Conservation (phyloP, 495 filamentous ascomycete species). For the Penicillium parvum region DNA sequence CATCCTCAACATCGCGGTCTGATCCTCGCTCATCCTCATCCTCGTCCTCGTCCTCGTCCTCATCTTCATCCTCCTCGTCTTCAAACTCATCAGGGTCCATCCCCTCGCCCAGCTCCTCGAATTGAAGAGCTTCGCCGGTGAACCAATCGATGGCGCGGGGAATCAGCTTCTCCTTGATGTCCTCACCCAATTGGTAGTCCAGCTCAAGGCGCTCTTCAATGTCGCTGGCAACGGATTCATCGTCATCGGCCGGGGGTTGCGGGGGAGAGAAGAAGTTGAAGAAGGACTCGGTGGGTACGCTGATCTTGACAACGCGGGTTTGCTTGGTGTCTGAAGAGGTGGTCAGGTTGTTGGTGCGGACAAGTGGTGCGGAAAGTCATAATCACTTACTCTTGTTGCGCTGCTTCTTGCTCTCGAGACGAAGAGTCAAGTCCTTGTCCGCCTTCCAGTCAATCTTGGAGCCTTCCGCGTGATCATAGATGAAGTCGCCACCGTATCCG, state of each 20-base stretch:
- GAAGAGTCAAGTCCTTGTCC: slow-evolving; percentile 87
- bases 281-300: slow-evolving; percentile 96
- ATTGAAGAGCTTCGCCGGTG: slow-evolving; percentile 96
- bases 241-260: slow-evolving; percentile 70
- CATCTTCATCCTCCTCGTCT: slow-evolving; percentile 90
- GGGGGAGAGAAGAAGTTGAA: slow-evolving; percentile 99
- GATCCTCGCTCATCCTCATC: slow-evolving; percentile 68
- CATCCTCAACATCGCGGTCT: slow-evolving; percentile 54
- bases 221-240: slow-evolving; percentile 77
- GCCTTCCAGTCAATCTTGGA: slow-evolving; percentile 97
- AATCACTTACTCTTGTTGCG: slow-evolving; percentile 96
- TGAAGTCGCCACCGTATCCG: slow-evolving; percentile 97
- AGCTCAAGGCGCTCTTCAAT: slow-evolving; percentile 98
- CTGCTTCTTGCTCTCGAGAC: slow-evolving; percentile 98
- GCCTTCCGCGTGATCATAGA: slow-evolving; percentile 98
- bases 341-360: slow-evolving; percentile 28
- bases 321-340: slow-evolving; percentile 82
- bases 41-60: slow-evolving; percentile 79
- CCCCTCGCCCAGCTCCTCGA: slow-evolving; percentile 89
- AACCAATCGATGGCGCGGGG: slow-evolving; percentile 99
- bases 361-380: too few relatives aligned
- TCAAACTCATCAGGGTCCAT: slow-evolving; percentile 78
- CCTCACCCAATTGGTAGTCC: slow-evolving; percentile 98
- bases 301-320: slow-evolving; percentile 97
- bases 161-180: slow-evolving; percentile 99